Conservation (phyloP, 805 yeast genomes). For the Lachancea sp. region DNA sequence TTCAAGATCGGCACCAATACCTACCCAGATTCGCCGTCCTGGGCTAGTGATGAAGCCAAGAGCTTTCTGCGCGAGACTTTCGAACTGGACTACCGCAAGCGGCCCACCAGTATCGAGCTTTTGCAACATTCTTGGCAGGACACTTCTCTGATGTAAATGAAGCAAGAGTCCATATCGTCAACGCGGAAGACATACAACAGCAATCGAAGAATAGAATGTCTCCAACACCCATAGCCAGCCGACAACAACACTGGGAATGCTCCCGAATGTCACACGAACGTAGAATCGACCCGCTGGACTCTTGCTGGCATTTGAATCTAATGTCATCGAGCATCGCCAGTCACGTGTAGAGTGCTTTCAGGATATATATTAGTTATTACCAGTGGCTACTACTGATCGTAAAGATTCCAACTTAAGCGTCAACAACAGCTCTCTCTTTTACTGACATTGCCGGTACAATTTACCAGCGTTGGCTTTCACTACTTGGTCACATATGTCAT, state of each 20-base stretch:
- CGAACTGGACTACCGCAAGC: slow-evolving; percentile 61
- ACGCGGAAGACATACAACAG: too few relatives aligned
- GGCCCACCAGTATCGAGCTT: slow-evolving; percentile 70
- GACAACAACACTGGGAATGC: neutral
- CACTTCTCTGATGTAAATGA: slow-evolving; percentile 11
- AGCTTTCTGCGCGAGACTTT: slow-evolving; percentile 64
- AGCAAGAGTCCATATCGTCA: too few relatives aligned
- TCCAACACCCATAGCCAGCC: too few relatives aligned
- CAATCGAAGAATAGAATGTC: too few relatives aligned
- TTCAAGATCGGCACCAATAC: slow-evolving; percentile 86
- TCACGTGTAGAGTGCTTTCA: too few relatives aligned
- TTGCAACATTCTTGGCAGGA: slow-evolving; percentile 43
- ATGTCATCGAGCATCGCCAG: too few relatives aligned
- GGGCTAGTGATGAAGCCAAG: slow-evolving; percentile 61
- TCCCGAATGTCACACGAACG: neutral
- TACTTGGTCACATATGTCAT: slow-evolving; percentile 15
- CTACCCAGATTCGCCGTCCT: slow-evolving; percentile 71
- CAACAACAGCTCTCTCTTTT: too few relatives aligned
- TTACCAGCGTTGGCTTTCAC: neutral
- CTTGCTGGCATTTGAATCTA: neutral
- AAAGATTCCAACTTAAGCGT: too few relatives aligned
- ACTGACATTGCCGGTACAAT: too few relatives aligned
- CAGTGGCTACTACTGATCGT: too few relatives aligned
- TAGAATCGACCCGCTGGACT: too few relatives aligned
- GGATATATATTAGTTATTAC: too few relatives aligned